These are phyloP conservation scores for Chaetomium sp. DNA, from an alignment of 2,329 filamentous ascomycete genomes.

Conservation along the genomic window DNA sequence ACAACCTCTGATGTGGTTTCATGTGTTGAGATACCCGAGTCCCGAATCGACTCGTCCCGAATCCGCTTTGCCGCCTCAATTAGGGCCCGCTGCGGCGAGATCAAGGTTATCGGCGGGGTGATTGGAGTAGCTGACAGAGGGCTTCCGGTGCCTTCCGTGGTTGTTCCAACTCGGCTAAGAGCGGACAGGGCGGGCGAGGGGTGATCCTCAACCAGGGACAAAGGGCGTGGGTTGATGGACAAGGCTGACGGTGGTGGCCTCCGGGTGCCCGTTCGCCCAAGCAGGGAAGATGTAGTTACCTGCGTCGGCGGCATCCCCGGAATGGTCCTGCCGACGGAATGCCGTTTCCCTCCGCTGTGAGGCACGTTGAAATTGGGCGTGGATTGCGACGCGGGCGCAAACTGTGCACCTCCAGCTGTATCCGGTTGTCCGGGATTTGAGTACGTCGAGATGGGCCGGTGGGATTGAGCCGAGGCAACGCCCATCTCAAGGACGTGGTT, in stretches of 20 bases:
- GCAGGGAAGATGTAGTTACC: constrained; percentile 20
- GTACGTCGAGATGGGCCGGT: constrained; percentile 38
- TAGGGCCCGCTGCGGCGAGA: constrained; percentile 25
- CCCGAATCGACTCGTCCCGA: background rate
- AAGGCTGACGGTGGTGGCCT: constrained; percentile 51
- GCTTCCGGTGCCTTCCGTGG: constrained; percentile 19
- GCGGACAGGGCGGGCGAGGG: constrained; percentile 47
- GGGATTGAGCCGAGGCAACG: constrained; percentile 34
- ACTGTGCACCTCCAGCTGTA: background rate
- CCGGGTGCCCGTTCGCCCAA: constrained; percentile 31
- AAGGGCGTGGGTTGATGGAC: constrained; percentile 50
- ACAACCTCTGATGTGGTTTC: background rate
- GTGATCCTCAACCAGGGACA: constrained; percentile 58
- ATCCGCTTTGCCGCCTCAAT: background rate
- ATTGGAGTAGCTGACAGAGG: constrained; percentile 26
- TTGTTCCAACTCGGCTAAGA: constrained; percentile 18
- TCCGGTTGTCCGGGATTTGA: constrained; percentile 30
- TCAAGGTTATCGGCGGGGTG: constrained; percentile 32
- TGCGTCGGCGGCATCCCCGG: constrained; percentile 23
- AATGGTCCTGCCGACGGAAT: constrained; percentile 44
- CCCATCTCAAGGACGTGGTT: constrained; percentile 48
- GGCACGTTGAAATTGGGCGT: constrained; percentile 59
- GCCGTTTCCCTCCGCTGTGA: constrained; percentile 49
- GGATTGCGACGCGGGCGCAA: constrained; percentile 34
- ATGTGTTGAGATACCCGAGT: constrained; percentile 10